These are phyloP conservation scores for Colletotrichum falcatum DNA, from an alignment of 2,329 filamentous ascomycete genomes.

Conservation along the genomic window DNA sequence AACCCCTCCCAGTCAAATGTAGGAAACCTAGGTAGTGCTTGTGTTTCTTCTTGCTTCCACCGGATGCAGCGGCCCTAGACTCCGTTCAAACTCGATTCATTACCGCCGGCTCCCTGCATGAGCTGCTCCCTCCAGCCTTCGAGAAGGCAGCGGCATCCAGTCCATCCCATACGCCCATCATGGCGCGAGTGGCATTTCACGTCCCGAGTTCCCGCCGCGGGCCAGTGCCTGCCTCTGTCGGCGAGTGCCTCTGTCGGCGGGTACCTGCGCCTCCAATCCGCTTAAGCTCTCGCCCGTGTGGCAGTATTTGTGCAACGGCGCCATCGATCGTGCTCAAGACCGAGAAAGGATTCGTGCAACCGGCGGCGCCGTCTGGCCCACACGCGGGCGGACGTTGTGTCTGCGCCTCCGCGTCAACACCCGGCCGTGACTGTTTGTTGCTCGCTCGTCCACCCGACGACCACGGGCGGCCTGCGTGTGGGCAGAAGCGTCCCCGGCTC, in stretches of 20 bases:
- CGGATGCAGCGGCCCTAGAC: conserved; percentile 30
- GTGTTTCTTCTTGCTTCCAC: background rate
- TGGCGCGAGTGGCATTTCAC: conserved; percentile 7
- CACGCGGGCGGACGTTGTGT: too few relatives aligned
- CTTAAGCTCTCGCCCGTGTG: background rate
- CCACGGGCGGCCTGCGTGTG: background rate
- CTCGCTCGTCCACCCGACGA: background rate
- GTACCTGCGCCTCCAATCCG: conserved; percentile 36
- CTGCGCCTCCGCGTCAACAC: background rate
- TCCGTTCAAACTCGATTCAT: background rate
- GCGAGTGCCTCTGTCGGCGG: conserved; percentile 22
- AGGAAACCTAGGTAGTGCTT: background rate
- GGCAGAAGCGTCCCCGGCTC: background rate
- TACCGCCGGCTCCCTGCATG: conserved; percentile 14
- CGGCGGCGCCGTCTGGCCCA: background rate
- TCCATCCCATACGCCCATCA: conserved; percentile 16
- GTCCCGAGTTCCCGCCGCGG: too few relatives aligned
- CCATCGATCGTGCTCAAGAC: conserved; percentile 28
- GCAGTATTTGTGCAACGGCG: conserved; percentile 20
- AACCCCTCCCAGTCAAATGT: too few relatives aligned
- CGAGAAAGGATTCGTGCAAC: background rate
- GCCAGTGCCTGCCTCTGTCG: too few relatives aligned
- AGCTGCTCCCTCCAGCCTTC: conserved; percentile 26
- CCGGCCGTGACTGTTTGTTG: background rate
- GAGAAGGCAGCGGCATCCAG: too few relatives aligned